Base-by-base conservation (phyloP, 805 yeast genomes). In the Starmerella davenportii region DNA sequence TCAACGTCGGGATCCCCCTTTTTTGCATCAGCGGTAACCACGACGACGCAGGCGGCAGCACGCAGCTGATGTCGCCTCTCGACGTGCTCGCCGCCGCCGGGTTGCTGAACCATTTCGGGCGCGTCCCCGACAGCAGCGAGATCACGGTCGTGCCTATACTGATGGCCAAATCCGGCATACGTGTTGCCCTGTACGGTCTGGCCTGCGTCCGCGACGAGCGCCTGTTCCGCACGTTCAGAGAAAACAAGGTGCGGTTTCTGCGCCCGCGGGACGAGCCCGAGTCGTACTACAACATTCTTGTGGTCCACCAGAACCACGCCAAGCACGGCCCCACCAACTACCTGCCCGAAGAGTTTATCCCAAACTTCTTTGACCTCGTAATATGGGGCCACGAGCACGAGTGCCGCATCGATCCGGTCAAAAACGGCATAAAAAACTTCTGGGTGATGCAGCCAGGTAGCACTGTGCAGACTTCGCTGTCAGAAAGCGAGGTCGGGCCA, bases 341-440 rank as follows among this genome's bases (percentile, higher is more conserved):
- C 46, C 62, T 90, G 4, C 96, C 95, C 4, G 96, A 85, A 46
- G 67, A 65, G 38, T 78, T 79, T 48, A 59, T 90, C 19, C 98
- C 96, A 0, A 62, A 66, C 7, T 84, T 85, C 53, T 51, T 90
- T 35, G 84, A 90, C 52, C 63, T 87, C 40, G 75, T 90, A 0
- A 60, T 85, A 2, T 90, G 98, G 98, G 98, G 98, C 15, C 98
- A 90, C 57, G 98, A 90, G 55, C 98, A 90, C 57, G 95, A 90
- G 54, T 82, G 95, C 52, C 66, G 76, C 4, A 80, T 87, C 1
- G 71, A 70, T 41, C 72, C 93, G 0, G 67, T 64, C 2, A 43
- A 50, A 4, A 69, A 67, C 42, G 62, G 71, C 1, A 66, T 65
- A 9, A 68, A 68, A 2, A 77, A 76, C 1, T 82, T 87, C 52